phyloP scores from a whole-genome alignment of 352 stramenopile species.

The Paralagenidium karlingii region DNA sequence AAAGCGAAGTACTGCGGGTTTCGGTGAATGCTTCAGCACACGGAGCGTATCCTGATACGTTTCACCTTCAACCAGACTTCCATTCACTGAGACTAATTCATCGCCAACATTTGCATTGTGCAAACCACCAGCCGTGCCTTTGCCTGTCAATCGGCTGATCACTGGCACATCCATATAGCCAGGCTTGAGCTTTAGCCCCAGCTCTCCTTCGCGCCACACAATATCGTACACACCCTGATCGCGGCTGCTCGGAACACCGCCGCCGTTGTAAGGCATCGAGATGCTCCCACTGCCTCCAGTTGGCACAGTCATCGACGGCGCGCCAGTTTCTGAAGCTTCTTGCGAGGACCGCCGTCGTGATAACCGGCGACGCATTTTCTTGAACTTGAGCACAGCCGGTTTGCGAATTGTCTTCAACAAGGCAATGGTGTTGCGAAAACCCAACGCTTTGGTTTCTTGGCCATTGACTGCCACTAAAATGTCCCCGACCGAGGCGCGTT shows the following conservation, averaged over 20 bases:
- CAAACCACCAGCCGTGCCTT: conserved; percentile 65
- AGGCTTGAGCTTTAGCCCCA: conserved; percentile 79
- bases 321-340: conserved; percentile 13
- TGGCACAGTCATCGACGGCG: conserved; percentile 15
- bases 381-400: conserved; percentile 80
- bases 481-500: conserved; percentile 62
- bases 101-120: conserved; percentile 75
- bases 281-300: conserved; percentile 6
- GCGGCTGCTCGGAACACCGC: conserved; percentile 5
- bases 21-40: conserved; percentile 80
- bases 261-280: no score
- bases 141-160: conserved; percentile 73
- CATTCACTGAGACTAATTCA: conserved; percentile 77
- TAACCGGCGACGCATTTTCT: conserved; percentile 66
- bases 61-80: conserved; percentile 57
- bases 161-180: conserved; percentile 61
- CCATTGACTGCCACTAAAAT: conserved; percentile 76
- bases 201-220: conserved; percentile 76
- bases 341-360: conserved; percentile 38
- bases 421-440: conserved; percentile 76
- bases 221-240: conserved; percentile 74
- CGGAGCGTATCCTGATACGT: conserved; percentile 76
- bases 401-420: conserved; percentile 79
- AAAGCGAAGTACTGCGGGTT: conserved; percentile 72
- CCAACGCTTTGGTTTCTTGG: conserved; percentile 72